A percentile compares a stretch with the other conserved stretches of the same genome.
These are phyloP conservation scores for Solanum rostratum DNA, from an alignment of 257 asterid species.

Conservation along the genomic window DNA sequence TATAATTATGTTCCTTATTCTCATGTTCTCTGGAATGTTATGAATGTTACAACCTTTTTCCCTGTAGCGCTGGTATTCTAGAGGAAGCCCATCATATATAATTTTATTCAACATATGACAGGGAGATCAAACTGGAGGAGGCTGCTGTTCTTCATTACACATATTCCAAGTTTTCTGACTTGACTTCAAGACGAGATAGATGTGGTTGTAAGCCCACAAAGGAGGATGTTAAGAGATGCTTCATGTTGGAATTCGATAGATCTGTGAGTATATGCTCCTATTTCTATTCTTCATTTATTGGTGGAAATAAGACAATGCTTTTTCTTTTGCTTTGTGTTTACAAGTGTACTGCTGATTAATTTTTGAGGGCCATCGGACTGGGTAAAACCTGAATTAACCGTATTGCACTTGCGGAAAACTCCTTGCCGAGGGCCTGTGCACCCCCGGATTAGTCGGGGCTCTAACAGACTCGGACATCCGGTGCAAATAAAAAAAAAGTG, in stretches of 20 bases:
- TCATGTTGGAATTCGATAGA: conserved; percentile 63
- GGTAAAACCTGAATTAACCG: too few relatives aligned
- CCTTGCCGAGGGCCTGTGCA: too few relatives aligned
- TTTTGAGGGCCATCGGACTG: too few relatives aligned
- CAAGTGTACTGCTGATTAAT: neutral
- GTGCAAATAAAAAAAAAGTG: too few relatives aligned
- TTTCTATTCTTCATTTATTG: neutral
- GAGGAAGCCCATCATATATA: neutral
- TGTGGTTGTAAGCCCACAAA: conserved; percentile 61
- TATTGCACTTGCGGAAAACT: too few relatives aligned
- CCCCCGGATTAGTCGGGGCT: too few relatives aligned
- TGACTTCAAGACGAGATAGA: conserved; percentile 55
- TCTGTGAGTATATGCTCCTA: conserved; percentile 29
- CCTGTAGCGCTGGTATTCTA: neutral
- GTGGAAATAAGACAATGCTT: neutral
- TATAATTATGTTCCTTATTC: neutral
- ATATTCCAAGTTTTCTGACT: conserved; percentile 54
- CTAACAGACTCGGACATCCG: too few relatives aligned
- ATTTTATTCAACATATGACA: conserved; percentile 10
- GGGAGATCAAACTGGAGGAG: conserved; percentile 50
- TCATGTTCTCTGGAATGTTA: neutral
- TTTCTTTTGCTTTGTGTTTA: neutral
- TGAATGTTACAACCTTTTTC: neutral
- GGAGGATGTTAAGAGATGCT: conserved; percentile 52
- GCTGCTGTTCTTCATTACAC: conserved; percentile 65